Base-by-base conservation (phyloP, 495 filamentous ascomycete genomes). In the Corynascus novoguineensis region DNA sequence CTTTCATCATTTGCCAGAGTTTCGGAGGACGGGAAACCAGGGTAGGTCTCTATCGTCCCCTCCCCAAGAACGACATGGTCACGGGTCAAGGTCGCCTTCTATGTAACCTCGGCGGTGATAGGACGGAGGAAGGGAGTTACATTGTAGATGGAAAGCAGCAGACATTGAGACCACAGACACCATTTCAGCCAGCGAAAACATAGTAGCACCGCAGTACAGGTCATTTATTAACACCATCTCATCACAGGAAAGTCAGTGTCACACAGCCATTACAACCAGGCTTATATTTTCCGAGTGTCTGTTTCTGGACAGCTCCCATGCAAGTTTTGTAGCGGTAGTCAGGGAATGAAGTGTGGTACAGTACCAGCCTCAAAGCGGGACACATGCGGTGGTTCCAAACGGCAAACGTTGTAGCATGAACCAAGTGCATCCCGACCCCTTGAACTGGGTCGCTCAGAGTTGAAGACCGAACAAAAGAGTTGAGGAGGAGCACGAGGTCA, bases 221-320 rank as follows among this genome's bases (percentile, higher is more conserved):
- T 29, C 48, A 50, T 35, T 50, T 38, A 50, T n/a, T n/a, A n/a
- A n/a, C n/a, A n/a, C n/a, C n/a, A n/a, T 50, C 35, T 37, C 34
- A 24, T 40, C 50, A 25, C 29, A 34, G 49, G 32, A 22, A 22
- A 38, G 17, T 11, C 37, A 53, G 44, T 53, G 37, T 34, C 40
- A 53, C 51, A 24, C 37, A 42, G 28, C 51, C 40, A 42, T 32
- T 44, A 38, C 38, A 44, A 38, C 1, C 27, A 21, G 27, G 25
- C 7, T 44, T 31, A 53, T 31, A 53, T 40, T 51, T n/a, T 38
- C 49, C 49, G 49, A 38, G 9, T 17, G 34, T 28, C 49, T 51
- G 12, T 11, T 51, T 51, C 29, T 21, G 49, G 49, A 34, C 4
- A n/a, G n/a, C 14, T n/a, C 15, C 45, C 17, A 45, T 4, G 42